Evolutionary conservation across 2,329 filamentous ascomycete species (phyloP), one percentile per base, ranked within the genome.

Genomic region (Fusarium nygamai): DNA sequence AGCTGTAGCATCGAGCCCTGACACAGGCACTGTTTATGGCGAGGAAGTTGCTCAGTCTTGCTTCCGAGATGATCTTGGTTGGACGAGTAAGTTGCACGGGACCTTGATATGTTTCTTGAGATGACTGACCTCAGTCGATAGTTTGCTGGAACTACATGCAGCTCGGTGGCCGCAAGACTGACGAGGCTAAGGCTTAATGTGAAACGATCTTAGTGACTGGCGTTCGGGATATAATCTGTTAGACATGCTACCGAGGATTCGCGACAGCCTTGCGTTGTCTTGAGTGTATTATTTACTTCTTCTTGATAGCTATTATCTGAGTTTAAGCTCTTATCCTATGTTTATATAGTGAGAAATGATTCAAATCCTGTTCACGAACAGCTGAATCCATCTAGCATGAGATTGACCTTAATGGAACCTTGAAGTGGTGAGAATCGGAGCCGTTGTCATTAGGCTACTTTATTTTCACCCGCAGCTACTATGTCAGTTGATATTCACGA

Each of bases 1-100:
- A 77, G 92, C 91, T 3, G 85, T 94, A 4, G 88, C 89, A 3
- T 94, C 90, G 75, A 88, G 87, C 50, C 86, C 88, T 0, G 85
- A 85, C 1, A 84, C 83, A 3, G 92, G 91, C 1, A 89, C 90
- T 48, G 84, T 85, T 33, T 86, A 84, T 47, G 92, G 92, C 1
- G 88, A 90, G 69, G 90, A 93, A 57, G 85, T 92, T 19, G 87
- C 91, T 85, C 80, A 89, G 73, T 81, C 83, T 10, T 92, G 92
- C 78, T 94, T 95, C 80, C 88, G 89, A 24, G 86, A 92, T 59
- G 92, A 94, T 78, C 83, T 95, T 63, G 92, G 88, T 0, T 91
- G 91, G 76, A 84, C 82, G 13, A 91, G 89, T 91, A 83, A 85
- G 90, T 87, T 24, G 3, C 14, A 22, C 16, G 6, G 22, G 10